Evolutionary conservation across 495 filamentous ascomycete genomes (phyloP), one percentile per base, ranked within the genome.

Genomic region (Aspergillus affinis): DNA sequence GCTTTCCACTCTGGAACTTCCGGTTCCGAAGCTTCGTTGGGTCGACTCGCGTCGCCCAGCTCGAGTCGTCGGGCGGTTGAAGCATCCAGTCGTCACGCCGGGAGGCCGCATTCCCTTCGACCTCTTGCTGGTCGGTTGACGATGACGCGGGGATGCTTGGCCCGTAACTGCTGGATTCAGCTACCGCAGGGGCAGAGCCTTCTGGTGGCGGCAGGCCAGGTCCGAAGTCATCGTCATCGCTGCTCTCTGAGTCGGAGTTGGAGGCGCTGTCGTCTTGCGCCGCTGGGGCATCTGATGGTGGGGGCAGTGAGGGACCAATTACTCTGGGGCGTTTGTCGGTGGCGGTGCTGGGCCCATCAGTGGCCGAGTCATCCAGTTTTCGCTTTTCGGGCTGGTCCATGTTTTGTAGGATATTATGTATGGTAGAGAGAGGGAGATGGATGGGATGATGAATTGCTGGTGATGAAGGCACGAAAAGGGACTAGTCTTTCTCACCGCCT

Each of bases 1-100:
- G 82, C 63, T 86, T 89, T 2, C 91, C 88, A 3, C 84, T 88
- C 55, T 88, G 86, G 78, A 98, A 98, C 65, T 91, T 92, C 46
- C 93, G 89, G 68, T 84, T 87, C 55, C 87, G 85, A 30, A 93
- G 75, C 60, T 91, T 90, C 3, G 92, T 94, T 2, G 94, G 92
- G 72, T 97, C 93, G 54, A 89, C 85, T 46, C 87, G 86, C 6
- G 83, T 78, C 23, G 83, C 76, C 73, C 82, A 83, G 64, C 85
- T 85, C 30, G 81, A 78, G 26, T 81, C 73, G 4, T 83, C 84
- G 0, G 94, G 94, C 0, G 93, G 94, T 7, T 88, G 84, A 29
- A 93, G 80, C 94, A 98, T 98, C 94, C 94, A 98, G 65, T 91
- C 86, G 75, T 96, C 94, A 56, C 94, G 85, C 59, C 82, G 79